phyloP scores from a whole-genome alignment of 2,329 filamentous ascomycete genomes.

The Exophiala xenobiotica region DNA sequence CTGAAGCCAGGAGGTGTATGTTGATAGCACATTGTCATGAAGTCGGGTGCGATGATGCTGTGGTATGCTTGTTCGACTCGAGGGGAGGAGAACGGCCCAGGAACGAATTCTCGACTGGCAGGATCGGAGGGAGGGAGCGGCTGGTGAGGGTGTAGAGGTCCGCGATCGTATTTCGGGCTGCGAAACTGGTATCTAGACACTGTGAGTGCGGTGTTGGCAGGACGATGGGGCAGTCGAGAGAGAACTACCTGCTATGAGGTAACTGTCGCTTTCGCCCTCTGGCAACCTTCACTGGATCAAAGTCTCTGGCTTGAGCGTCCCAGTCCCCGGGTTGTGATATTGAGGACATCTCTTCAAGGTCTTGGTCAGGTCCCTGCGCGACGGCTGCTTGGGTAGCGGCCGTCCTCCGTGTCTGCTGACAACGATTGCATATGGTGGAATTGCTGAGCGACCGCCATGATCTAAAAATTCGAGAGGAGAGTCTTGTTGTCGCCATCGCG shows the following conservation, averaged over 20 bases:
- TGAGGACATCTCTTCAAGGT: conserved; percentile 25
- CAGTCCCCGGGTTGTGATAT: conserved; percentile 8
- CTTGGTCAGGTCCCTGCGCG: conserved; percentile 7
- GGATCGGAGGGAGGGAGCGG: conserved; percentile 84
- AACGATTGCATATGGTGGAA: conserved; percentile 21
- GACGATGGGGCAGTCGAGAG: not conserved
- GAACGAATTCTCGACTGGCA: conserved; percentile 80
- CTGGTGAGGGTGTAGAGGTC: conserved; percentile 88
- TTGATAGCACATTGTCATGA: conserved; percentile 83
- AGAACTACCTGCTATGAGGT: conserved; percentile 44
- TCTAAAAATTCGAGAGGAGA: conserved; percentile 14
- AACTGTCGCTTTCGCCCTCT: conserved; percentile 39
- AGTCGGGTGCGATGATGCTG: conserved; percentile 78
- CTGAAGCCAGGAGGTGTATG: conserved; percentile 78
- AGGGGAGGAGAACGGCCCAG: conserved; percentile 85
- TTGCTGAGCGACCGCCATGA: conserved; percentile 16
- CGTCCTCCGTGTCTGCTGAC: conserved; percentile 43
- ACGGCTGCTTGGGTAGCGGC: conserved; percentile 42
- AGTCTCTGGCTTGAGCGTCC: conserved; percentile 32
- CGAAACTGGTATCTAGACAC: conserved; percentile 84
- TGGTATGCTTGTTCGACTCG: conserved; percentile 89
- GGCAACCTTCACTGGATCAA: conserved; percentile 50
- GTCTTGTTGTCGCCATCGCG: conserved; percentile 12
- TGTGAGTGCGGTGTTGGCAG: conserved; percentile 1
- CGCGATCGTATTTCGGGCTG: conserved; percentile 90